Evolutionary conservation across 139 green algal genomes (phyloP), one percentile per base, ranked within the genome.

Genomic region (Chlamydomonas schloesseri): DNA sequence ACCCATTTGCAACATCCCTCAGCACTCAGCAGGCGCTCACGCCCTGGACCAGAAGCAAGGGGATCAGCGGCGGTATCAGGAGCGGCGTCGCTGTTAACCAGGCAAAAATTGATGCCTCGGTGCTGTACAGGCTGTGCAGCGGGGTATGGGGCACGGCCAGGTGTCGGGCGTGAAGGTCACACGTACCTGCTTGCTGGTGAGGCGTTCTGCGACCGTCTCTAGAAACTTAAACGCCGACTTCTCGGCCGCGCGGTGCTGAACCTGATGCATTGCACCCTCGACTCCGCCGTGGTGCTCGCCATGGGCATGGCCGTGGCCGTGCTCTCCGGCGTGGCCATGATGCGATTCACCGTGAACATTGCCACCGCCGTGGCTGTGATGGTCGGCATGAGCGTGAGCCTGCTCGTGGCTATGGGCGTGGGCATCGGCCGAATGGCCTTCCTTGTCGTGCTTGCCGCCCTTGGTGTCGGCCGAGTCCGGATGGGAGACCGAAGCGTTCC

Each of bases 151-250:
- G n/a, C n/a, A n/a, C n/a, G n/a, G n/a, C n/a, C n/a, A n/a, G n/a
- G n/a, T n/a, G n/a, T n/a, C n/a, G n/a, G n/a, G n/a, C n/a, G n/a
- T n/a, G n/a, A n/a, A n/a, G n/a, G n/a, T n/a, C n/a, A n/a, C n/a
- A n/a, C n/a, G 15, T 47, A 80, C 81, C 81, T 89, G 75, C 76
- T 89, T 85, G 57, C 68, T 86, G 33, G 77, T 87, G 10, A 89
- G 86, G 4, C 86, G 77, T 71, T 89, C 86, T 3, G 78, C 86
- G 0, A 89, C 55, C 0, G 70, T 50, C 71, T 89, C 86, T 0
- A 93, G 65, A 17, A 93, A 82, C 75, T 91, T 87, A 58, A 93
- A 93, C 0, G 81, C 84, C 15, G 77, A 81, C 81, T 93, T 93
- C 81, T 93, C 90, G n/a, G 72, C 69, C 1, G 81, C 81, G 34